phyloP scores from a whole-genome alignment of 164 flowering plant species.

The Liriodendron chinense region DNA sequence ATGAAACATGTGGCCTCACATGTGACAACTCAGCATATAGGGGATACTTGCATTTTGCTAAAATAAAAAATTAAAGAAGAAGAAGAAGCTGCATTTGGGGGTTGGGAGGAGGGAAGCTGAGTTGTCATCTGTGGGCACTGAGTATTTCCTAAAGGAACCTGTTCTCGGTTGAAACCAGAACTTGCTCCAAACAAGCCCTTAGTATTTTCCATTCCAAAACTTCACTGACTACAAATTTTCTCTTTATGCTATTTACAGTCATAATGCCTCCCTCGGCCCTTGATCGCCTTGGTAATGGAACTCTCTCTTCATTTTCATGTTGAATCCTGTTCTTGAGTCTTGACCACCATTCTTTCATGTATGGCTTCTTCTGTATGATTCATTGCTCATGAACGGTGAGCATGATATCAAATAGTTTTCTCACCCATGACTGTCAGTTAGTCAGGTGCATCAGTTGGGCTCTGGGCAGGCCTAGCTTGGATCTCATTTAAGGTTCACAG shows the following conservation, averaged over 20 bases:
- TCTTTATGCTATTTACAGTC: slow-evolving; percentile 34
- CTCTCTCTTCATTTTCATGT: background rate
- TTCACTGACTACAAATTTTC: background rate
- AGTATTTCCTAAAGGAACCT: no score
- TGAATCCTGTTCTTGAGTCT: background rate
- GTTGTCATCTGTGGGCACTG: background rate
- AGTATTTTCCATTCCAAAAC: background rate
- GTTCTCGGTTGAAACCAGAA: background rate
- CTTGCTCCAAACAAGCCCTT: background rate
- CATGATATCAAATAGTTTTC: no score
- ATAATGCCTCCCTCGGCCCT: slow-evolving; percentile 85
- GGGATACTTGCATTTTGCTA: background rate
- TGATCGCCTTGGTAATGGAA: slow-evolving; percentile 59
- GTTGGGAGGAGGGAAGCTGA: background rate
- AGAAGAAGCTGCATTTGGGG: background rate
- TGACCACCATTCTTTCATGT: no score
- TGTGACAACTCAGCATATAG: background rate
- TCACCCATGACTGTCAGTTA: no score
- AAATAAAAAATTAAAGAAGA: no score
- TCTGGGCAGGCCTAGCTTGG: no score
- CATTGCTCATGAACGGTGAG: no score
- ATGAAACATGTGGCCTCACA: background rate
- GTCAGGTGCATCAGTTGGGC: no score
- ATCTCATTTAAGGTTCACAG: no score
- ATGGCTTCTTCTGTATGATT: no score